phyloP scores from a whole-genome alignment of 768 basidiomycete species.

The Termitomyces sp. region DNA sequence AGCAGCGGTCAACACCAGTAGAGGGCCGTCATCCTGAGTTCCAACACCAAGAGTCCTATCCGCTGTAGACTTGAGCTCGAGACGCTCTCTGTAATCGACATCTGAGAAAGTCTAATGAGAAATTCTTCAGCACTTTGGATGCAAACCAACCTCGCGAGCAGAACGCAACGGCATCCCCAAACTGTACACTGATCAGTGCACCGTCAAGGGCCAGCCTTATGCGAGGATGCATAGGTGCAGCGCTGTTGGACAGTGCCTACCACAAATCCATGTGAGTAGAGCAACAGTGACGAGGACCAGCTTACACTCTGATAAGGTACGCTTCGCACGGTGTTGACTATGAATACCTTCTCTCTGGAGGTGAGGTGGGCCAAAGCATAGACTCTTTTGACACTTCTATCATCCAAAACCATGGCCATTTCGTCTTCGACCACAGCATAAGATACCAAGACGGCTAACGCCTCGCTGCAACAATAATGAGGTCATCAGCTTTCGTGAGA shows the following conservation, averaged over 20 bases:
- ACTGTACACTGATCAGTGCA: conserved; percentile 55
- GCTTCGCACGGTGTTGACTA: conserved; percentile 42
- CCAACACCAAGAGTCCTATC: conserved; percentile 72
- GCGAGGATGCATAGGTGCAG: conserved; percentile 68
- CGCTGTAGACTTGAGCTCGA: conserved; percentile 61
- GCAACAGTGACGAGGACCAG: conserved; percentile 1
- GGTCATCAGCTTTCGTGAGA: neutral
- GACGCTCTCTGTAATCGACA: conserved; percentile 64
- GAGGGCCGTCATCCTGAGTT: conserved; percentile 37
- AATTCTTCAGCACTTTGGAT: neutral
- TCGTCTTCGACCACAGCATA: conserved; percentile 55
- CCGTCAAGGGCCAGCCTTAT: conserved; percentile 60
- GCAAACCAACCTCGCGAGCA: conserved; percentile 52
- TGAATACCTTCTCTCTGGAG: conserved; percentile 34
- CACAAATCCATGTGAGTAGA: neutral
- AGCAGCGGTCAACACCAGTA: conserved; percentile 61
- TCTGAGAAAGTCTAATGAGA: conserved; percentile 30
- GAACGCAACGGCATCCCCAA: conserved; percentile 72
- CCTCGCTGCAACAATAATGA: conserved; percentile 29
- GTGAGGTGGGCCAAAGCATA: conserved; percentile 58
- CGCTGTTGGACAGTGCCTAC: conserved; percentile 55
- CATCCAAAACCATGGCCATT: conserved; percentile 29
- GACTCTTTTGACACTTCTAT: conserved; percentile 47
- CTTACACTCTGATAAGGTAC: conserved; percentile 78
- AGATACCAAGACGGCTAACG: conserved; percentile 61